A percentile compares a stretch with the other conserved stretches of the same genome.
Conservation (phyloP, 768 basidiomycete species). For the Phaeotremella skinneri region DNA sequence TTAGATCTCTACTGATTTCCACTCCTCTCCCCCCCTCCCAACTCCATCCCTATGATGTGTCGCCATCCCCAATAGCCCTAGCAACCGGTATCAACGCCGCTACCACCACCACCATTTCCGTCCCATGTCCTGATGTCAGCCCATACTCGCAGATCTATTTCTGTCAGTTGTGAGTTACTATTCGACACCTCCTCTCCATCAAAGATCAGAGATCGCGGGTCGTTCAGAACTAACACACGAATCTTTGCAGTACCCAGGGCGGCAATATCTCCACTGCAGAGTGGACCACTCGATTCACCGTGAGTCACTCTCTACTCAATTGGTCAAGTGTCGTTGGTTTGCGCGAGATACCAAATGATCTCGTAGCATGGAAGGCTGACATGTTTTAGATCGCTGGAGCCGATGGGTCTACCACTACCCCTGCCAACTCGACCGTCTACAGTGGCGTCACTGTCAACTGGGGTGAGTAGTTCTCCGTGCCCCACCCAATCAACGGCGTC, state of each 20-base stretch:
- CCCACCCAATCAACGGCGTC: slow-evolving; percentile 23
- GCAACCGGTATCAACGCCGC: slow-evolving; percentile 43
- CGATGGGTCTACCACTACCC: slow-evolving; percentile 39
- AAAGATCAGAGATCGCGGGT: neutral
- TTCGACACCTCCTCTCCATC: neutral
- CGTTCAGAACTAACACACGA: neutral
- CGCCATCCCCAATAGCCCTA: slow-evolving; percentile 19
- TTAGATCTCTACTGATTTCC: neutral
- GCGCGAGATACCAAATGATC: neutral
- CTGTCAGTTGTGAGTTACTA: slow-evolving; percentile 41
- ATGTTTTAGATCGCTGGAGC: slow-evolving; percentile 43
- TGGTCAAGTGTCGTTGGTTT: neutral
- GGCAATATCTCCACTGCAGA: slow-evolving; percentile 26
- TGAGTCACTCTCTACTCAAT: slow-evolving; percentile 16
- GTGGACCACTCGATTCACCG: slow-evolving; percentile 50
- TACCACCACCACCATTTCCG: slow-evolving; percentile 24
- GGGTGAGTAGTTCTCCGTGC: slow-evolving; percentile 33
- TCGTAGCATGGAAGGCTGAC: neutral
- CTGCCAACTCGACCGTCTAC: slow-evolving; percentile 41
- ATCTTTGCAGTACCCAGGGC: slow-evolving; percentile 26
- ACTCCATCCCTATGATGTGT: neutral
- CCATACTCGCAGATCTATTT: slow-evolving; percentile 50
- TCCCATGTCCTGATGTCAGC: slow-evolving; percentile 38
- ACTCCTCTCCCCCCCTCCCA: neutral
- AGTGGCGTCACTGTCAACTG: slow-evolving; percentile 40